Percentiles rank a stretch among this genome's conserved stretches.
These are phyloP conservation scores for Centrapalus pauciflorus DNA, from an alignment of 129 eudicot genomes.

Conservation along the genomic window DNA sequence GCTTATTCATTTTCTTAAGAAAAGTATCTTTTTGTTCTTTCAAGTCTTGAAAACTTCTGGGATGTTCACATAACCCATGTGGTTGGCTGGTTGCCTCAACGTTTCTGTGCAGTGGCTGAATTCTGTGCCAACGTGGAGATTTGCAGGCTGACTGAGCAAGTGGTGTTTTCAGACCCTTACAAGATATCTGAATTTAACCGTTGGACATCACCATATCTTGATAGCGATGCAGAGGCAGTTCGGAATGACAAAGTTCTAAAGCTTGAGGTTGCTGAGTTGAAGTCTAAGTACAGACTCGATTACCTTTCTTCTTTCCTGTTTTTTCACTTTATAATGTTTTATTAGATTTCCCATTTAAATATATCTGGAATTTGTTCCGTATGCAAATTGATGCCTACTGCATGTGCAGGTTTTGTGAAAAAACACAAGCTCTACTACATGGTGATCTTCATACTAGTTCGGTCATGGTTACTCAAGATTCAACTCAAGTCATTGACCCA, in stretches of 20 bases:
- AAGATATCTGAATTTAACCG: slow-evolving; percentile 69
- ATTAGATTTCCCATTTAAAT: not conserved
- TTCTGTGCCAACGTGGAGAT: slow-evolving; percentile 90
- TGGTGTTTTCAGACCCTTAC: slow-evolving; percentile 96
- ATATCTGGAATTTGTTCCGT: not conserved
- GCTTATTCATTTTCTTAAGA: too few species aligned
- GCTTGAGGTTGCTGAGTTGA: slow-evolving; percentile 89
- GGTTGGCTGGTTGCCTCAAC: slow-evolving; percentile 10
- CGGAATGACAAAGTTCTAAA: slow-evolving; percentile 70
- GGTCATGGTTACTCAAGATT: slow-evolving; percentile 77
- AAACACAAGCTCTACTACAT: slow-evolving; percentile 84
- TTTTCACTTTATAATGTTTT: too few species aligned
- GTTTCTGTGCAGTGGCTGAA: slow-evolving; percentile 75
- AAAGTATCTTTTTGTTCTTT: not conserved
- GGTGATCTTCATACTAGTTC: slow-evolving; percentile 98
- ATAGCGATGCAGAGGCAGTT: slow-evolving; percentile 79
- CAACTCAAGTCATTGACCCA: slow-evolving; percentile 96
- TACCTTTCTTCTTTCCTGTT: not conserved
- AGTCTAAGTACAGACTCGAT: slow-evolving; percentile 54
- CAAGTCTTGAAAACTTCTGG: not conserved
- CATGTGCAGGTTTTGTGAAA: slow-evolving; percentile 85
- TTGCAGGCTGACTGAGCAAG: slow-evolving; percentile 91
- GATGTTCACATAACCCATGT: slow-evolving; percentile 10
- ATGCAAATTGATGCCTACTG: not conserved
- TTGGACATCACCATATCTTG: slow-evolving; percentile 94